A percentile compares a stretch with the other conserved stretches of the same genome.
Evolutionary conservation across 176 grass and related monocot genomes (phyloP).

Genomic region (Oryza meridionalis): DNA sequence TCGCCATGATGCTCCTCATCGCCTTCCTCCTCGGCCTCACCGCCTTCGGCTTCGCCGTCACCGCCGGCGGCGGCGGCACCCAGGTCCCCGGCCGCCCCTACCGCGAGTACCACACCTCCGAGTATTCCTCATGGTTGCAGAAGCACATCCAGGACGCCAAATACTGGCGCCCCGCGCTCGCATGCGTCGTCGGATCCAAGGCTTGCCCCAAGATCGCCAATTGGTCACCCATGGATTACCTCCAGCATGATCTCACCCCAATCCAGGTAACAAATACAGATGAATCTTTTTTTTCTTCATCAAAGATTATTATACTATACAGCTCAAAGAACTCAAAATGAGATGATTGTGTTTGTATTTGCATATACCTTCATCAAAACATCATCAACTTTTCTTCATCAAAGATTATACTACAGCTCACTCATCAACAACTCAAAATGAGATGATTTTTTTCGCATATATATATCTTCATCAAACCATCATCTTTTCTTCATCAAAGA

Average conservation of each 20-base stretch:
- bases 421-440: too few relatives aligned
- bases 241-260: conserved; percentile 79
- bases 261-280: conserved; percentile 51
- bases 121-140: conserved; percentile 79
- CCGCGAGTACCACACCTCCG: conserved; percentile 69
- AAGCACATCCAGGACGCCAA: conserved; percentile 55
- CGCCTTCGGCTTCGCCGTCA: conserved; percentile 83
- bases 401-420: too few relatives aligned
- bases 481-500: too few relatives aligned
- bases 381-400: too few relatives aligned
- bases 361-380: too few relatives aligned
- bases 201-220: conserved; percentile 69
- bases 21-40: conserved; percentile 65
- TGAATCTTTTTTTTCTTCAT: too few relatives aligned
- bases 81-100: conserved; percentile 69
- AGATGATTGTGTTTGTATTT: too few relatives aligned
- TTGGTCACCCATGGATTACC: conserved; percentile 88
- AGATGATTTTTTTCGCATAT: too few relatives aligned
- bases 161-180: conserved; percentile 76
- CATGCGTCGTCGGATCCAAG: conserved; percentile 80
- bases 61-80: conserved; percentile 66
- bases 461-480: too few relatives aligned
- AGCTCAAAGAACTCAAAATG: too few relatives aligned
- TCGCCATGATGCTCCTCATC: conserved; percentile 72
- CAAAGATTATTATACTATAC: too few relatives aligned